These are phyloP conservation scores for Elaeis oleifera DNA, from an alignment of 202 grass and related monocot species.

Conservation along the genomic window DNA sequence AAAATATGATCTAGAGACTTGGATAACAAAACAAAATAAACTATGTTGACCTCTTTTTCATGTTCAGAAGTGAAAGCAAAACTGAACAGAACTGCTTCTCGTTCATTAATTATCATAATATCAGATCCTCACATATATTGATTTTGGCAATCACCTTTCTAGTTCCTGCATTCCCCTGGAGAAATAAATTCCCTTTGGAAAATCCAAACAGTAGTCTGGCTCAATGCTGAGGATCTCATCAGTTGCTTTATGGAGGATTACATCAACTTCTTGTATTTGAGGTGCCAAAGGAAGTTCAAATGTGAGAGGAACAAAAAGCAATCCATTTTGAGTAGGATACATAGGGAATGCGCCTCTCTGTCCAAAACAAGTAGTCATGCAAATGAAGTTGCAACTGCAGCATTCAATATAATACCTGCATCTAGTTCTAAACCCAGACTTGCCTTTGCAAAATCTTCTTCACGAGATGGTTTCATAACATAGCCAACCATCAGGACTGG, in stretches of 20 bases:
- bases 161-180: constrained; percentile 74
- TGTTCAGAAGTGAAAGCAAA: no score
- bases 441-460: constrained; percentile 92
- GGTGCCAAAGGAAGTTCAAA: constrained; percentile 62
- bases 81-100: no score
- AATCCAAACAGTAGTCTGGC: constrained; percentile 41
- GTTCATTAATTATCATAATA: not conserved
- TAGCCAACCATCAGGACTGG: constrained; percentile 61
- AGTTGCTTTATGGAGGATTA: constrained; percentile 89
- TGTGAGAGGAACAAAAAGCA: constrained; percentile 78
- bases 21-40: not conserved
- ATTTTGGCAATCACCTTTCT: constrained; percentile 42
- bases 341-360: constrained; percentile 91
- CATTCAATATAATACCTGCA: constrained; percentile 15
- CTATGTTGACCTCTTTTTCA: not conserved
- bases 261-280: constrained; percentile 77
- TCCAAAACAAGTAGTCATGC: constrained; percentile 20
- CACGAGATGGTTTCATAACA: constrained; percentile 87
- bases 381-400: constrained; percentile 18
- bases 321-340: constrained; percentile 42
- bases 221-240: constrained; percentile 80
- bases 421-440: constrained; percentile 20
- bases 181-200: constrained; percentile 71
- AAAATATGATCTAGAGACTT: no score
- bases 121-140: not conserved